Evolutionary conservation across 768 basidiomycete genomes (phyloP).

Genomic region (Suillus subalutaceus): DNA sequence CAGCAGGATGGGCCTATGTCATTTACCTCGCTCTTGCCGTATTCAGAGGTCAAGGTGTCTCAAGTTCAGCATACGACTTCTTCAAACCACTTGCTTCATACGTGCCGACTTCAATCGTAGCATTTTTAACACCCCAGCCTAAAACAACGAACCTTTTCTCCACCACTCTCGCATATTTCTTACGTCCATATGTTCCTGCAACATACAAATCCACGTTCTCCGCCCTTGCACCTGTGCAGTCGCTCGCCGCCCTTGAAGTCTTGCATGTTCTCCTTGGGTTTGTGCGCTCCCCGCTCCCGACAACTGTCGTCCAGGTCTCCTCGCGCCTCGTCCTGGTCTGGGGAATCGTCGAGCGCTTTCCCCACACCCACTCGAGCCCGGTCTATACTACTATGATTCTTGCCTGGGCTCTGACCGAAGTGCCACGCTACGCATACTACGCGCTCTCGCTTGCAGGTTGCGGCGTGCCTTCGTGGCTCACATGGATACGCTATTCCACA

Average conservation of each 20-base stretch:
- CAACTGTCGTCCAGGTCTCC: conserved; percentile 79
- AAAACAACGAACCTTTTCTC: conserved; percentile 38
- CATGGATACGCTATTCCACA: conserved; percentile 85
- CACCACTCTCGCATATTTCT: conserved; percentile 36
- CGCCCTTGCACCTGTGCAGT: conserved; percentile 75
- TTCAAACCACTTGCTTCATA: conserved; percentile 41
- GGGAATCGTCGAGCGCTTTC: conserved; percentile 56
- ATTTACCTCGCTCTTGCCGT: conserved; percentile 55
- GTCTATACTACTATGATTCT: conserved; percentile 90
- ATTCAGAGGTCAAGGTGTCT: conserved; percentile 31
- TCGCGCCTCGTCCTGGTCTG: conserved; percentile 85
- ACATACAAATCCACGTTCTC: conserved; percentile 59
- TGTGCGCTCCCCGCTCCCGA: conserved; percentile 76
- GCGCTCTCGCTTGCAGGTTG: conserved; percentile 63
- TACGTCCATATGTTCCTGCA: conserved; percentile 43
- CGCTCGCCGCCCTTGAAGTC: conserved; percentile 81
- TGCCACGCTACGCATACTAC: conserved; percentile 92
- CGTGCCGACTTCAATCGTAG: conserved; percentile 16
- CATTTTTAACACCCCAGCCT: conserved; percentile 17
- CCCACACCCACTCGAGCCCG: conserved; percentile 65
- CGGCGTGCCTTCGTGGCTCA: conserved; percentile 55
- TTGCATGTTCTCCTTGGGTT: conserved; percentile 77
- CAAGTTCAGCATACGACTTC: conserved; percentile 30
- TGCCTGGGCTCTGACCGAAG: conserved; percentile 91
- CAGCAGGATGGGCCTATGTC: conserved; percentile 75